A percentile compares a stretch with the other conserved stretches of the same genome.
Evolutionary conservation across 148 eudicot species (phyloP).

Genomic region (Cornus controversa): DNA sequence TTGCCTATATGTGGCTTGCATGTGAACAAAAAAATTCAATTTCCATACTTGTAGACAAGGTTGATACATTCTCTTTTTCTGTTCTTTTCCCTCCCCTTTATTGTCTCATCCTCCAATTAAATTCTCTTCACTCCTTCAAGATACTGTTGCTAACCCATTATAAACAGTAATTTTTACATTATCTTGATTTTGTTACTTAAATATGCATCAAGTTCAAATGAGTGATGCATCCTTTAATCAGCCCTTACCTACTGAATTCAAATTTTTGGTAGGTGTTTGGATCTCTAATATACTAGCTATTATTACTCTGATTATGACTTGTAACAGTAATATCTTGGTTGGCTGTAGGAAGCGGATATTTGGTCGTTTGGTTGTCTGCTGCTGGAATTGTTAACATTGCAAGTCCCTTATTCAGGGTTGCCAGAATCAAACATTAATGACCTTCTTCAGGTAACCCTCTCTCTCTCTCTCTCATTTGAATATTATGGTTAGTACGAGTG

Average conservation of each 20-base stretch:
- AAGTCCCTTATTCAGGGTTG: slow-evolving; percentile 71
- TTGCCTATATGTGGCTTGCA: neutral
- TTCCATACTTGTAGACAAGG: neutral
- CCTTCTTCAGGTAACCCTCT: slow-evolving; percentile 51
- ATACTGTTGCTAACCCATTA: too few relatives aligned
- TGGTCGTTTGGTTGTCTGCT: slow-evolving; percentile 98
- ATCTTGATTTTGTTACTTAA: neutral
- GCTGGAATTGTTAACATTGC: slow-evolving; percentile 75
- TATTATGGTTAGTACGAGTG: neutral
- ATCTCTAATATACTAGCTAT: neutral
- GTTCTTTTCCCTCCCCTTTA: too few relatives aligned
- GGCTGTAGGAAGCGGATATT: slow-evolving; percentile 83
- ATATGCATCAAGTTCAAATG: neutral
- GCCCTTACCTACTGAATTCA: neutral
- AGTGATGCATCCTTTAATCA: neutral
- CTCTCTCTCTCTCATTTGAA: neutral
- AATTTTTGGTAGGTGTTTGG: neutral
- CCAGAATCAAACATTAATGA: slow-evolving; percentile 62
- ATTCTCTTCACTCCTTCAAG: too few relatives aligned
- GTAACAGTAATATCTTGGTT: slow-evolving; percentile 2
- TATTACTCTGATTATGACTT: neutral
- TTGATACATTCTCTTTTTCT: neutral
- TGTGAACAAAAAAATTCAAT: neutral
- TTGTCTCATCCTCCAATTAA: too few relatives aligned
- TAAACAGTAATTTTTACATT: neutral